Percentiles rank a stretch among this genome's conserved stretches.
Conservation (phyloP, 768 basidiomycete genomes). For the Mycena belliarum region DNA sequence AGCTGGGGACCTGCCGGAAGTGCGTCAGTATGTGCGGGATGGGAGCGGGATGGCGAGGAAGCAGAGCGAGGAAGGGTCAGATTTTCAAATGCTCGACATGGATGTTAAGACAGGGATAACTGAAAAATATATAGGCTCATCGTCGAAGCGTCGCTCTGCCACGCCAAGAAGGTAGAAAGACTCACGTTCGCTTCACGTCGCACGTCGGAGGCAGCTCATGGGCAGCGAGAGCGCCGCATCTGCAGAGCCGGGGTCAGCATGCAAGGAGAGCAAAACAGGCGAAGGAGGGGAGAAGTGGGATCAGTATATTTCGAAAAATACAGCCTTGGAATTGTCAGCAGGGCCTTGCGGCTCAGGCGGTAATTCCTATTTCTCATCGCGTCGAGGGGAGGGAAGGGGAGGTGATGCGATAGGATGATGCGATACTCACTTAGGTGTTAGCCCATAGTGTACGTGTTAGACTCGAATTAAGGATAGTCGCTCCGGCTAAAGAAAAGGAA, state of each 20-base stretch:
- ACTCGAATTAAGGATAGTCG: too few relatives aligned
- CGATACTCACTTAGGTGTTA: too few relatives aligned
- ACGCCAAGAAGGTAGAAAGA: neutral
- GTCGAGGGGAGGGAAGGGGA: neutral
- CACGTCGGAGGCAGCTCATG: neutral
- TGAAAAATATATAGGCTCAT: slow-evolving; percentile 20
- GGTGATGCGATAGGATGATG: too few relatives aligned
- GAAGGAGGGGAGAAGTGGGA: neutral
- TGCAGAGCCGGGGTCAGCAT: too few relatives aligned
- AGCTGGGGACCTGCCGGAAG: neutral
- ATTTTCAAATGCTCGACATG: slow-evolving; percentile 19
- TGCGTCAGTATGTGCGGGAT: neutral
- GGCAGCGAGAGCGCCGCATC: neutral
- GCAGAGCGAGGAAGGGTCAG: slow-evolving; percentile 1
- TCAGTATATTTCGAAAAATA: slow-evolving; percentile 63
- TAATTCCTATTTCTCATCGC: slow-evolving; percentile 67
- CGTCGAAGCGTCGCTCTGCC: slow-evolving; percentile 1
- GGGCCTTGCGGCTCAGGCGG: slow-evolving; percentile 67
- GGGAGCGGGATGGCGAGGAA: neutral
- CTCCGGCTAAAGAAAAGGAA: too few relatives aligned
- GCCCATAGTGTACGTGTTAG: too few relatives aligned
- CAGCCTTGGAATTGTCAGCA: slow-evolving; percentile 86
- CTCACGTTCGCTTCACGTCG: neutral
- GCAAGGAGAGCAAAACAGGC: neutral
- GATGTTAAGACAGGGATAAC: slow-evolving; percentile 22